phyloP scores from a whole-genome alignment of 2,329 filamentous ascomycete genomes.

The Fusarium cicatricum region DNA sequence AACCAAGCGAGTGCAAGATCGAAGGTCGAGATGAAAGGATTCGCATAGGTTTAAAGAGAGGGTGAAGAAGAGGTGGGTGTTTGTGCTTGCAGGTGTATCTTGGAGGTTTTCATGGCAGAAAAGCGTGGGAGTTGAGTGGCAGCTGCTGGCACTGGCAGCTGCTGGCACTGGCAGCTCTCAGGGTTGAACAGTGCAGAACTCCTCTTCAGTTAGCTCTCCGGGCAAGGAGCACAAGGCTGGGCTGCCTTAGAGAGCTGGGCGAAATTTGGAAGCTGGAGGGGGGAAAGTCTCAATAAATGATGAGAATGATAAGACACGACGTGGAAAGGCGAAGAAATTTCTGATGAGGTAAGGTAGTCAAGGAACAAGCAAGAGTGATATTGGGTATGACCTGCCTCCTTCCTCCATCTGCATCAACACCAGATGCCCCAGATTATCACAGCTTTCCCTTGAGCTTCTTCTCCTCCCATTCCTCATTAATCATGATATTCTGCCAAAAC shows the following conservation, averaged over 20 bases:
- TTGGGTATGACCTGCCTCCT: background rate
- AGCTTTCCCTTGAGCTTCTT: slow-evolving; percentile 51
- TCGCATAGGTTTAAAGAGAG: slow-evolving; percentile 9
- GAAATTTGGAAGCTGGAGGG: background rate
- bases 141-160: slow-evolving; percentile 19
- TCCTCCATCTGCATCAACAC: background rate
- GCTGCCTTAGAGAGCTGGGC: background rate
- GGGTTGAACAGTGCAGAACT: background rate
- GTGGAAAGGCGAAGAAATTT: too few relatives aligned
- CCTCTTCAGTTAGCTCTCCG: background rate
- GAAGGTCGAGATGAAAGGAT: background rate
- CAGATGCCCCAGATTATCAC: slow-evolving; percentile 1
- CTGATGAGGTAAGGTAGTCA: background rate
- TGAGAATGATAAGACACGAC: too few relatives aligned
- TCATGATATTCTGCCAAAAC: slow-evolving; percentile 74
- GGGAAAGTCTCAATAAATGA: background rate
- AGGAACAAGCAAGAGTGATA: background rate
- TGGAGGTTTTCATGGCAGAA: background rate
- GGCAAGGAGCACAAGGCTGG: too few relatives aligned
- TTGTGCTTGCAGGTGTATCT: background rate
- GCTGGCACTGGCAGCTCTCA: too few relatives aligned
- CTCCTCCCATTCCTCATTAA: slow-evolving; percentile 75
- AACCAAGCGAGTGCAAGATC: slow-evolving; percentile 4
- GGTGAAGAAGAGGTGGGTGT: background rate
- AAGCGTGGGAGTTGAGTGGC: background rate